These are phyloP conservation scores for Tanacetum coccineum DNA, from an alignment of 129 eudicot genomes.

Conservation along the genomic window DNA sequence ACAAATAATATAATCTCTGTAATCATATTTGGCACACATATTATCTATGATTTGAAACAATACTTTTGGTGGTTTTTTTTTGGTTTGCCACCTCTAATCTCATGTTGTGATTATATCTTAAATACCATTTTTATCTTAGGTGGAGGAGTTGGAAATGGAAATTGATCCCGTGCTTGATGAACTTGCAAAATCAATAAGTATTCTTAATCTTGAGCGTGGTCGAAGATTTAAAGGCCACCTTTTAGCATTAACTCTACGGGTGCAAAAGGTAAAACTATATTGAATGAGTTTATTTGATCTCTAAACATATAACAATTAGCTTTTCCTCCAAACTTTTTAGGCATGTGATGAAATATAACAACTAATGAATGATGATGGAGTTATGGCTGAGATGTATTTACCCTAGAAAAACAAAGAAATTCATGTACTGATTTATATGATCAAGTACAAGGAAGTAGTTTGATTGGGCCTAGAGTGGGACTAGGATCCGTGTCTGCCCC, in stretches of 20 bases:
- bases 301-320: not conserved
- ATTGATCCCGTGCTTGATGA: too few species aligned
- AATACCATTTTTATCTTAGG: too few species aligned
- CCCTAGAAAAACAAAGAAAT: conserved; percentile 83
- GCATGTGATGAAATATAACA: conserved; percentile 97
- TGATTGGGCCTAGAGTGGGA: conserved; percentile 16
- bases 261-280: conserved; percentile 69
- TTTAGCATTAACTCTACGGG: conserved; percentile 91
- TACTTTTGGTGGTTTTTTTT: too few species aligned
- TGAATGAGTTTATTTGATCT: not conserved
- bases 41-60: too few species aligned
- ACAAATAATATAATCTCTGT: too few species aligned
- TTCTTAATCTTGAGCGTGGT: conserved; percentile 84
- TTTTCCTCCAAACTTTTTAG: conserved; percentile 35
- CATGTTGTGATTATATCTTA: too few species aligned
- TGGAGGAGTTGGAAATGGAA: too few species aligned
- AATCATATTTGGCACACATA: too few species aligned
- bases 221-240: conserved; percentile 97
- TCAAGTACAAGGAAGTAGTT: conserved; percentile 34
- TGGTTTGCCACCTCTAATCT: too few species aligned
- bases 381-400: conserved; percentile 99
- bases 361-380: conserved; percentile 97
- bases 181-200: too few species aligned
- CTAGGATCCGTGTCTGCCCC: conserved; percentile 72
- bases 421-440: conserved; percentile 46